Evolutionary conservation across 202 grass and related monocot species (phyloP), one percentile per base, ranked within the genome.

Genomic region (Schoenoplectus triqueter): DNA sequence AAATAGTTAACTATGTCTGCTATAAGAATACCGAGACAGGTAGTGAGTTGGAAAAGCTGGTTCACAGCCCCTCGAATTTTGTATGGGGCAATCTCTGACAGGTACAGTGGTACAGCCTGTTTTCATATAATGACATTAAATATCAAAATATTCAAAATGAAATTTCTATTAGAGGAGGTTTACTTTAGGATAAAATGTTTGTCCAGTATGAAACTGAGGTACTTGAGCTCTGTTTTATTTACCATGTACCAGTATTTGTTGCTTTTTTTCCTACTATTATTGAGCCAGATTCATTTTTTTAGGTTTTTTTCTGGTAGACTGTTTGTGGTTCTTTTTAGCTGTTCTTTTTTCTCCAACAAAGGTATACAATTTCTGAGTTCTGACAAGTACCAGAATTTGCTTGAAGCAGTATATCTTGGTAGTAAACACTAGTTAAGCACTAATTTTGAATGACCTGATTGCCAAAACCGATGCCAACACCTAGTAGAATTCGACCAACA

Each of bases 11-110:
- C 80, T 2, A 94, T 2, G 82, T 98, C 88, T 10, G 96, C 96
- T 19, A 98, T 89, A 51, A 98, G 88, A 70, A 98, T 95, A 13
- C 96, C 96, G 0, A 95, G 84, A 85, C 90, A 94, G 80, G 96
- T 98, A 10, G 96, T 98, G 49, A 98, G 91, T 84, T 98, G 96
- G 81, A 98, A 98, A 10, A 95, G 89, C 87, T 95, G 96, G 93
- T 98, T 98, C 1, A 98, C 96, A n/a, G 96, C 93, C 17, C 96
- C 96, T 9, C 96, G 85, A n/a, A 98, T 98, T 88, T 90, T 93
- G 64, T 83, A 89, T 0, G 93, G 96, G 1, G 96, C 91, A 5
- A 98, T 98, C 89, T 98, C 96, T 0, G 93, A 99, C 4, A 99
- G 87, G 73, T 96, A 99, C 1, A 99, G 86, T 10, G 93, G 93